Evolutionary conservation across 352 stramenopile species (phyloP), one percentile per base, ranked within the genome.

Genomic region (Pythium monospermum): DNA sequence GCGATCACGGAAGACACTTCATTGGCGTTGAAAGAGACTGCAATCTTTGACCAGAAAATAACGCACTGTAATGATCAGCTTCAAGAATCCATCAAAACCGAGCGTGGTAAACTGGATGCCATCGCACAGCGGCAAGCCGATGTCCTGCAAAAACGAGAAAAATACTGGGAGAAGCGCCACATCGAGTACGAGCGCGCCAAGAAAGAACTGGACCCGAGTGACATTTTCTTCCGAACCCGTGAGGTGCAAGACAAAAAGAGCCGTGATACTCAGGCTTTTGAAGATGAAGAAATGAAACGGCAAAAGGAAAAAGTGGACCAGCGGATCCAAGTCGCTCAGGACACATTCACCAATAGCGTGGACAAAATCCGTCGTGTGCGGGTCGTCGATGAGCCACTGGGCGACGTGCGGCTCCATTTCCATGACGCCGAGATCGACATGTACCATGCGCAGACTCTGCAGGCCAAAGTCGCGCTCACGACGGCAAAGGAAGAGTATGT

Each of bases 161-260:
- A 75, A 25, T 80, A 77, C 28, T 84, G 76, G 69, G 58, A 73
- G 30, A 85, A 86, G 28, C 72, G 82, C 4, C 38, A 79, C 15
- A 65, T 61, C 3, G 82, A 93, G 4, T 53, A 88, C 7, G 75
- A 89, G 7, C 71, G 78, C 1, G 79, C 79, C 2, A 78, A 83
- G 42, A 77, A 81, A 27, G 79, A 93, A 25, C 51, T 93, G 2
- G 78, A 93, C 42, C 80, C 82, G 10, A 87, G 68, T 26, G 78
- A 87, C 25, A 68, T 86, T n/a, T 92, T 84, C 58, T 92, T 92
- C 28, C 66, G 66, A 1, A 89, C 71, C 6, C 65, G 79, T 3
- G 78, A 88, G 8, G 64, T 69, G 0, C 71, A 86, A 25, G 77
- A 87, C 49, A 75, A 74, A 35, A 77, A 76, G 27, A 73, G 71